Base-by-base conservation (phyloP, 192 early-diverging fungal genomes). In the Diversispora epigaea region DNA sequence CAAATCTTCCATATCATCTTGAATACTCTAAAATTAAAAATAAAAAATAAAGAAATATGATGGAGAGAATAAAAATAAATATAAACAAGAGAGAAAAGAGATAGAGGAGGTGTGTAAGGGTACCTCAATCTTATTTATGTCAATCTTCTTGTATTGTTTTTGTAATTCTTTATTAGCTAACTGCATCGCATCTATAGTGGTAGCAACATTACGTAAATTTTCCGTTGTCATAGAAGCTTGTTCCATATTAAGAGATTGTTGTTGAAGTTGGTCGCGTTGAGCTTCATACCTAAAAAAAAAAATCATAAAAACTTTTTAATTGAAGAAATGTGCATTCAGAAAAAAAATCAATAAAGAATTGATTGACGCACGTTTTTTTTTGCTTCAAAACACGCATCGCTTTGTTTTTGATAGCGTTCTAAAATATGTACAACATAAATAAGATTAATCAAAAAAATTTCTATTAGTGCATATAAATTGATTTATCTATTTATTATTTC, bases 231-330 rank as follows among this genome's bases (percentile, higher is more conserved):
- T 87, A 60, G 84, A 80, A 55, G 94, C 93, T 85, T 97, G 95
- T 81, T 99, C 98, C 98, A 99, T 99, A 84, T 98, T 99, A 79
- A 96, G 98, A 43, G 96, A 91, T 82, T 98, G 96, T 80, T 97
- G 95, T 82, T 91, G 91, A 57, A 98, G 86, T 77, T 96, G 92
- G 73, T 99, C 96, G 49, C 94, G 87, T 81, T 98, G 96, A 39
- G 84, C 85, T 81, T 99, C 98, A 80, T 97, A 93, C 19, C 88
- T 93, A 77, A 21, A 43, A 44, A 45, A 8, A n/a, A 64, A 62
- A 62, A 32, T 15, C 25, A 19, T 44, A n/a, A 17, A 44, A 64
- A n/a, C 17, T 44, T 0, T 41, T 43, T 6, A 41, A 15, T 21
- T 43, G 1, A 17, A 14, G 6, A 7, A 50, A 40, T 11, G 15